Evolutionary conservation across 768 basidiomycete species (phyloP).

Genomic region (Tylopilus intermedius): DNA sequence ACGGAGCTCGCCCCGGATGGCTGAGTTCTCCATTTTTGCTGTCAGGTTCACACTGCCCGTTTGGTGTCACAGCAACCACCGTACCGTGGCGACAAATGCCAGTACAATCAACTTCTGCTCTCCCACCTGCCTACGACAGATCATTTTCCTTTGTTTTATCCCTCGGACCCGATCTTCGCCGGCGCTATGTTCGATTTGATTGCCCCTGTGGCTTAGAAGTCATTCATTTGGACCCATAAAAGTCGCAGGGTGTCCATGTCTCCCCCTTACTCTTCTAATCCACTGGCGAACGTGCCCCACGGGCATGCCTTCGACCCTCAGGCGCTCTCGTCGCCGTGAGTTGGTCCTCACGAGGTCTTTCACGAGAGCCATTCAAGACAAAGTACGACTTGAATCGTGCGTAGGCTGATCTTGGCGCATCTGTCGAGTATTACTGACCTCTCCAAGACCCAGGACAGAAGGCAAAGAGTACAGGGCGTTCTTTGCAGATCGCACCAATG

Average conservation of each 20-base stretch:
- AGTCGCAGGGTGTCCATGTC: slow-evolving; percentile 15
- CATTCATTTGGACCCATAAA: slow-evolving; percentile 27
- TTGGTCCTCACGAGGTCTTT: slow-evolving; percentile 48
- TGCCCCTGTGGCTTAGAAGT: slow-evolving; percentile 29
- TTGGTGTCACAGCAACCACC: slow-evolving; percentile 3
- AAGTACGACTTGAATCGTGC: slow-evolving; percentile 31
- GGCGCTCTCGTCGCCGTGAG: slow-evolving; percentile 45
- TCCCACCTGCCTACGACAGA: slow-evolving; percentile 9
- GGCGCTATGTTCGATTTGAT: slow-evolving; percentile 11
- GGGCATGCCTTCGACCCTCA: slow-evolving; percentile 40
- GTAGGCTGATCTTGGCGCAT: slow-evolving; percentile 10
- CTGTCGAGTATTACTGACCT: slow-evolving; percentile 4
- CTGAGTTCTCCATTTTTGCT: slow-evolving; percentile 22
- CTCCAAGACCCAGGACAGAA: slow-evolving; percentile 14
- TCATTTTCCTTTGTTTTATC: slow-evolving; percentile 7
- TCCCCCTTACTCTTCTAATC: slow-evolving; percentile 10
- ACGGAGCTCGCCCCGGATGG: slow-evolving; percentile 9
- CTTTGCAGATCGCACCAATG: slow-evolving; percentile 21
- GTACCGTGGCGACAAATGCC: slow-evolving; percentile 1
- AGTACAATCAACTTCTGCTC: slow-evolving; percentile 2
- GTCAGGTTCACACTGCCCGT: slow-evolving; percentile 8
- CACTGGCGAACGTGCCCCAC: slow-evolving; percentile 14
- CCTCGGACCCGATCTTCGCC: slow-evolving; percentile 14
- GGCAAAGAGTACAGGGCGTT: slow-evolving; percentile 19
- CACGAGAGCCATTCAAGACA: slow-evolving; percentile 42